Base-by-base conservation (phyloP, 768 basidiomycete species). In the Rhodotorula kratochvilovae region DNA sequence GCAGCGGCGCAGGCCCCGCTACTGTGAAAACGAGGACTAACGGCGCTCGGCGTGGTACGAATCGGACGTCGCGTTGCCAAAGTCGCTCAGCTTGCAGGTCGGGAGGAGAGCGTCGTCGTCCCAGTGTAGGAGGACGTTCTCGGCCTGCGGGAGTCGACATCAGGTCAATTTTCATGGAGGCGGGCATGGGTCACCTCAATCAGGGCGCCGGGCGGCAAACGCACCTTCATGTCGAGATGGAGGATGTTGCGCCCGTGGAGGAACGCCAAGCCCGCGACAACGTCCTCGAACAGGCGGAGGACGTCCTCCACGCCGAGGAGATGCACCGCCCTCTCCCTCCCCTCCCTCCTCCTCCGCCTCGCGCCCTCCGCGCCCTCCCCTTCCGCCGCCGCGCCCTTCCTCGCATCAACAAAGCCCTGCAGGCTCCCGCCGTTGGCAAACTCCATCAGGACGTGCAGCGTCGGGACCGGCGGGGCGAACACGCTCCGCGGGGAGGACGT, bases 371-470 rank as follows among this genome's bases (percentile, higher is more conserved):
- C 36, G 13, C 58, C 31, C 15, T 48, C 35, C 27, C 57, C 36
- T 51, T n/a, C 48, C 54, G 29, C 50, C 17, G n/a, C 45, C 13
- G 42, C 25, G n/a, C 58, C 58, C 58, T 17, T 45, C 42, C 58
- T n/a, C 39, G 58, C 58, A 12, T 29, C 27, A 29, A 73, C 43
- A 21, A 66, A 69, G 31, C 43, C 56, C 31, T 33, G 78, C 58
- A 82, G 77, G 29, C 80, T 80, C 2, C 82, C 81, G 16, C 79
- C 79, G 59, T 80, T 81, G 3, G 81, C 81, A 70, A 79, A 81
- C 72, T 79, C 78, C 82, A 82, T 82, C 21, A 82, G 78, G 29
- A 82, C 76, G 74, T 81, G 81, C 2, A 82, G 73, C 1, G 81
- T 79, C 15, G 78, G 79, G 43, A 81, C 80, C 5, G 60, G 35